Conservation (phyloP, 495 filamentous ascomycete genomes). For the Copromyces sp. region DNA sequence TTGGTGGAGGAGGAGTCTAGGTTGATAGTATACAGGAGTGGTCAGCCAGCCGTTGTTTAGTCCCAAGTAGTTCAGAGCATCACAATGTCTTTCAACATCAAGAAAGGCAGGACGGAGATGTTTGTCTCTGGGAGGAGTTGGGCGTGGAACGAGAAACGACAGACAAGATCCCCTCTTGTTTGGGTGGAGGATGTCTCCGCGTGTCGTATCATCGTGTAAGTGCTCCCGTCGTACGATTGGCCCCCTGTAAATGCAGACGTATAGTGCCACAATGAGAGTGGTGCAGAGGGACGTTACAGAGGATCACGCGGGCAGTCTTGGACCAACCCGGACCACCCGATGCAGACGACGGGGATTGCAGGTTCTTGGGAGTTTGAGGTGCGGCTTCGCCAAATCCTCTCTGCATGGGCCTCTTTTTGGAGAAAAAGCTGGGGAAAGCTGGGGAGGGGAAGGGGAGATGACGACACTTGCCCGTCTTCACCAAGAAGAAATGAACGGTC, state of each 20-base stretch:
- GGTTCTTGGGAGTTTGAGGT: constrained; percentile 17
- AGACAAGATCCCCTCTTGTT: not conserved
- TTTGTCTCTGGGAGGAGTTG: not conserved
- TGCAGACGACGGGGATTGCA: not conserved
- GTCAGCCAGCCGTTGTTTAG: constrained; percentile 10
- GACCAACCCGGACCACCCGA: not conserved
- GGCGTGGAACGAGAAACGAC: not conserved
- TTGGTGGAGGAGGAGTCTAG: not conserved
- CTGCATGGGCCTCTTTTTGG: not conserved
- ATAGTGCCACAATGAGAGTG: not conserved
- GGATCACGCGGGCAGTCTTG: not conserved
- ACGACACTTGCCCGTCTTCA: not conserved
- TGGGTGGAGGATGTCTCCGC: not conserved
- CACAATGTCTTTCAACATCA: not conserved
- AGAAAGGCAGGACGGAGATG: not conserved
- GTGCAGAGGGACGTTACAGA: not conserved
- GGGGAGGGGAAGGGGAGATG: not conserved
- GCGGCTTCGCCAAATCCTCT: not conserved
- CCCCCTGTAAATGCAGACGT: not conserved
- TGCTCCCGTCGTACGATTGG: not conserved
- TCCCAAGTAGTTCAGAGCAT: not conserved
- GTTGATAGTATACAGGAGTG: constrained; percentile 2
- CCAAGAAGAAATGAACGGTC: not conserved
- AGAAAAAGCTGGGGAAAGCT: not conserved
- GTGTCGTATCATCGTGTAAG: not conserved